Evolutionary conservation across 2,329 filamentous ascomycete species (phyloP), one percentile per base, ranked within the genome.

Genomic region (Ciborinia camelliae): DNA sequence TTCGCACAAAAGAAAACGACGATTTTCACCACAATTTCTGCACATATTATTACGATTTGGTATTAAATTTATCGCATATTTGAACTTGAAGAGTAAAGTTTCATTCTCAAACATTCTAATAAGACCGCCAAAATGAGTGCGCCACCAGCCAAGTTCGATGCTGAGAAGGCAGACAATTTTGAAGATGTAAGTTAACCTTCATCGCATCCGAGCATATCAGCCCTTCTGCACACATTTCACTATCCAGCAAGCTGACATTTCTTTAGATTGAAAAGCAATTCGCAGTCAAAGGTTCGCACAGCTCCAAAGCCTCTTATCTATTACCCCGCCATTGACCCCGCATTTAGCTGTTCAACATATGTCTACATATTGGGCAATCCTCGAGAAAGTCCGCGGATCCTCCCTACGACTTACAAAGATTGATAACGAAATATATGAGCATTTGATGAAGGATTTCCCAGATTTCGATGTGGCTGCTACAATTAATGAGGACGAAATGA

Each of bases 251-350:
- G 18, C 68, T 74, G 54, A 74, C 50, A 37, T 20, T n/a, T 50
- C 14, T 57, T 50, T 70, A 96, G 91, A 97, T 99, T 77, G 95
- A 99, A 85, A 97, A 97, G 84, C 95, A 98, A 79, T 99, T 99
- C 75, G 95, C 95, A 37, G 95, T 99, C 73, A 98, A 98, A 83
- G 90, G 90, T 92, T 74, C 52, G 69, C 62, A 47, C 7, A 39
- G n/a, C 37, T 39, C 43, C 59, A 35, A 37, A 47, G 39, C 9
- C 62, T 52, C n/a, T 32, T 15, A 54, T 32, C 53, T 50, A 52
- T 62, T 70, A 69, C 67, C 69, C 68, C 68, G 66, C 71, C 65
- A 67, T 66, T 71, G 59, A 70, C 69, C 66, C 66, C 65, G 47
- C 65, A 62, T 55, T 55, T 37, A 81, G 93, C 90, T 60, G 95